Evolutionary conservation across 176 grass and related monocot species (phyloP).

Genomic region (Ensete ventricosum): DNA sequence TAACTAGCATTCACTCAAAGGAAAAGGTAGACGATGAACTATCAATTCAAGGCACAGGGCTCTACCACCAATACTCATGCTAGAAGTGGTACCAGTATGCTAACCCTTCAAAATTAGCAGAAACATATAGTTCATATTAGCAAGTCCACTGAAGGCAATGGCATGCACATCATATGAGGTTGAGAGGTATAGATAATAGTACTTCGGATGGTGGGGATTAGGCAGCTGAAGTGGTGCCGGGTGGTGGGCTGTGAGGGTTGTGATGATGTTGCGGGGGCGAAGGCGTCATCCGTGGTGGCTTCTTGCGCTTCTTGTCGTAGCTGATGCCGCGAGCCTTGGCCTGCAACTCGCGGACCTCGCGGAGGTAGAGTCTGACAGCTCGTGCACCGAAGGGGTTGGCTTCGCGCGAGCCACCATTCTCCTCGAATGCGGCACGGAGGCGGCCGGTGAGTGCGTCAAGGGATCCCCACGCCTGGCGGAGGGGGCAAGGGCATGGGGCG

Average conservation of each 20-base stretch:
- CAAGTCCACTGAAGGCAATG: too few relatives aligned
- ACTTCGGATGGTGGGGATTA: background rate
- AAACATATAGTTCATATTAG: too few relatives aligned
- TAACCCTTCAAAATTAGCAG: background rate
- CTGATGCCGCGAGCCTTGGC: slow-evolving; percentile 73
- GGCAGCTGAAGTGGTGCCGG: background rate
- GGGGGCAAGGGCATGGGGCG: slow-evolving; percentile 74
- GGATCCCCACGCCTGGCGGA: slow-evolving; percentile 83
- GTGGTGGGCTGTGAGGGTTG: background rate
- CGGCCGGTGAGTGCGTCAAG: slow-evolving; percentile 86
- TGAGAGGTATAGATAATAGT: background rate
- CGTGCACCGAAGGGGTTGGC: slow-evolving; percentile 86
- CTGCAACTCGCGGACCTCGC: slow-evolving; percentile 83
- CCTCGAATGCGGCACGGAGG: slow-evolving; percentile 85
- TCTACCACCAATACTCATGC: background rate
- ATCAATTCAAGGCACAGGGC: background rate
- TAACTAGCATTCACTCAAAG: background rate
- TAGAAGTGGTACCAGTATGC: background rate
- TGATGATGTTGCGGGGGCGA: background rate
- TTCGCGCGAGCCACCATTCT: slow-evolving; percentile 81
- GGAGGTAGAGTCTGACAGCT: slow-evolving; percentile 76
- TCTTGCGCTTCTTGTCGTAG: slow-evolving; percentile 24
- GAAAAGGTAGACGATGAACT: background rate
- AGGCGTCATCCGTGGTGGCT: background rate
- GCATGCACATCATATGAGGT: too few relatives aligned